Conservation (phyloP, 177 flowering plant species). For the Telopea speciosissima region DNA sequence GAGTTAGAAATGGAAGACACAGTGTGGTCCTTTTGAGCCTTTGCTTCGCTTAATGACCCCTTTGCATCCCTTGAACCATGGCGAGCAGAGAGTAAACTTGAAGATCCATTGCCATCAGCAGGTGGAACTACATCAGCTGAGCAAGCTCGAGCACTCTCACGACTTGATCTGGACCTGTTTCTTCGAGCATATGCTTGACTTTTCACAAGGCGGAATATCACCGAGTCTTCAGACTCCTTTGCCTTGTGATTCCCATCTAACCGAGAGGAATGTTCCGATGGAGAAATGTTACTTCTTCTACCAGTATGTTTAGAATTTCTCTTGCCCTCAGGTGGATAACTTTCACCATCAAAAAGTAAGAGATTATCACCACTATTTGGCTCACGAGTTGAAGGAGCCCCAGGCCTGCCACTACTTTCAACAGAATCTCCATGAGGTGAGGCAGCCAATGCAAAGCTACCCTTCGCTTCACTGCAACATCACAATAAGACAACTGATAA, state of each 20-base stretch:
- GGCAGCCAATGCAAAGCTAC: constrained; percentile 73
- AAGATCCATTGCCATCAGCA: constrained; percentile 46
- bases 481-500: constrained; percentile 6
- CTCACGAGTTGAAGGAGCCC: constrained; percentile 52
- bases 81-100: constrained; percentile 34
- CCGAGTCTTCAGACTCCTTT: constrained; percentile 72
- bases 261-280: constrained; percentile 55
- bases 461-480: constrained; percentile 80
- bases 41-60: constrained; percentile 33
- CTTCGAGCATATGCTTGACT: constrained; percentile 76
- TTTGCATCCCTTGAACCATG: constrained; percentile 46
- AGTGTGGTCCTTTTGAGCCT: constrained; percentile 32
- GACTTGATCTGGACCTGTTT: constrained; percentile 65
- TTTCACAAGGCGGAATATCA: constrained; percentile 41
- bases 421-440: constrained; percentile 95
- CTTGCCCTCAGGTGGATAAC: constrained; percentile 44
- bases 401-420: constrained; percentile 82
- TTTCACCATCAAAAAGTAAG: constrained; percentile 67
- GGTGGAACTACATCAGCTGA: constrained; percentile 42
- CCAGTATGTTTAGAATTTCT: constrained; percentile 35
- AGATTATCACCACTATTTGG: constrained; percentile 87
- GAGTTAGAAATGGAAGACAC: constrained; percentile 26
- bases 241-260: constrained; percentile 45
- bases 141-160: constrained; percentile 51
- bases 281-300: constrained; percentile 37